Evolutionary conservation across 2,329 filamentous ascomycete genomes (phyloP).

Genomic region (Neocucurbitaria cava): DNA sequence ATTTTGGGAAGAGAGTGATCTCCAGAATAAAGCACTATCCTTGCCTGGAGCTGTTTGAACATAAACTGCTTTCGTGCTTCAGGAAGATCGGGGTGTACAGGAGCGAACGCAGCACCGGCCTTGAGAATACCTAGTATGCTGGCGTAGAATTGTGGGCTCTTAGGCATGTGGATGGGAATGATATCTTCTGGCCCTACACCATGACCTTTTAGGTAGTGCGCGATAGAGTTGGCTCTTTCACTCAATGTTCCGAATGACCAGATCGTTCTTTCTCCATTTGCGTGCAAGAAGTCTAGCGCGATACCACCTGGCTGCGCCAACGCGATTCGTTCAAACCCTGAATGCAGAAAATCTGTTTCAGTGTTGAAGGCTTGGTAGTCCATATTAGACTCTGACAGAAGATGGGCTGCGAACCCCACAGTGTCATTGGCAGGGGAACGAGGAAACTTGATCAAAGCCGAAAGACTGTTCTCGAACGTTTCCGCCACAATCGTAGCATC

Average conservation of each 20-base stretch:
- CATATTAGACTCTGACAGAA: slow-evolving; percentile 37
- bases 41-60: slow-evolving; percentile 42
- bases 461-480: slow-evolving; percentile 37
- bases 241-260: slow-evolving; percentile 46
- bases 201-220: slow-evolving; percentile 35
- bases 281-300: slow-evolving; percentile 50
- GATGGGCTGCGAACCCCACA: slow-evolving; percentile 21
- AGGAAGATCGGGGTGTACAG: slow-evolving; percentile 46
- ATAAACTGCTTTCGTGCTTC: slow-evolving; percentile 44
- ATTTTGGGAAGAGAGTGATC: background rate
- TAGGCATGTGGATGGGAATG: slow-evolving; percentile 44
- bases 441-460: slow-evolving; percentile 31
- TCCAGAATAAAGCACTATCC: slow-evolving; percentile 31
- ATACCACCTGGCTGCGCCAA: slow-evolving; percentile 29
- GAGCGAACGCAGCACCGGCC: slow-evolving; percentile 48
- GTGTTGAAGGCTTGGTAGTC: slow-evolving; percentile 15
- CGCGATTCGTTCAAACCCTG: slow-evolving; percentile 49
- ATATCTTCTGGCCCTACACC: slow-evolving; percentile 40
- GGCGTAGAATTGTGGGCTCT: slow-evolving; percentile 46
- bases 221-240: slow-evolving; percentile 41
- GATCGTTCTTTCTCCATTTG: slow-evolving; percentile 32
- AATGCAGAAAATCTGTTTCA: slow-evolving; percentile 40
- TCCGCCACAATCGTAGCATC: slow-evolving; percentile 38
- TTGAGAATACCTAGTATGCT: slow-evolving; percentile 51
- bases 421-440: slow-evolving; percentile 30